A percentile compares a stretch with the other conserved stretches of the same genome.
These are phyloP conservation scores for Thielaviopsis populi DNA, from an alignment of 2,329 filamentous ascomycete species.

Conservation along the genomic window DNA sequence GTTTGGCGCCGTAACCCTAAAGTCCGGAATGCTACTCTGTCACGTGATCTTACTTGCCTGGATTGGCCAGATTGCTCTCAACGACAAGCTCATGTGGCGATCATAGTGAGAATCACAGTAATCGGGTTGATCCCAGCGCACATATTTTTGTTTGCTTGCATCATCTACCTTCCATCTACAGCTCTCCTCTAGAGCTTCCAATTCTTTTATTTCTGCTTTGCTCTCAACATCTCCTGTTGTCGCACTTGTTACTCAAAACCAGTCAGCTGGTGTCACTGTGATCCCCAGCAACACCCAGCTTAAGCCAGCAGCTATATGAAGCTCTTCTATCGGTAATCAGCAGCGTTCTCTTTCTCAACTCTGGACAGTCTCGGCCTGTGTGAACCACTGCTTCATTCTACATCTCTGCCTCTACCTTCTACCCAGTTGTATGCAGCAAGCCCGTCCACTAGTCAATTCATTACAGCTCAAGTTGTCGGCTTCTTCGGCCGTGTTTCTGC, in stretches of 20 bases:
- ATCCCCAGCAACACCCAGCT: not conserved
- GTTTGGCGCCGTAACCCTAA: not conserved
- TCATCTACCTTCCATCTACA: not conserved
- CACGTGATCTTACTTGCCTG: not conserved
- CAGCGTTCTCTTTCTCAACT: not conserved
- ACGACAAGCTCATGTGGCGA: not conserved
- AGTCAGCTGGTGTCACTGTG: not conserved
- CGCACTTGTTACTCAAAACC: not conserved
- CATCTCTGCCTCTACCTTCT: not conserved
- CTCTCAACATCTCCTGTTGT: not conserved
- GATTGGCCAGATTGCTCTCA: slow-evolving; percentile 2
- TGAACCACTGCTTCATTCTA: not conserved
- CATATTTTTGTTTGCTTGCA: not conserved
- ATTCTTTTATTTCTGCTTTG: not conserved
- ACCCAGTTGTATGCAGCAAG: not conserved
- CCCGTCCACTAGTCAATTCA: not conserved
- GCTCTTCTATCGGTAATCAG: not conserved
- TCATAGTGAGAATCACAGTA: not conserved
- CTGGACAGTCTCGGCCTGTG: not conserved
- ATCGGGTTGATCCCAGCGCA: not conserved
- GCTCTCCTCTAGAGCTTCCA: not conserved
- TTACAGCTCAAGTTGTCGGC: not conserved
- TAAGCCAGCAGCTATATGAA: not conserved
- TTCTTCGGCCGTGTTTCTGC: slow-evolving; percentile 8
- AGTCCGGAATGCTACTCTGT: not conserved